Percentiles rank a stretch among this genome's conserved stretches.
Conservation (phyloP, 1,139 yeast genomes). For the Blastobotrys apis region DNA sequence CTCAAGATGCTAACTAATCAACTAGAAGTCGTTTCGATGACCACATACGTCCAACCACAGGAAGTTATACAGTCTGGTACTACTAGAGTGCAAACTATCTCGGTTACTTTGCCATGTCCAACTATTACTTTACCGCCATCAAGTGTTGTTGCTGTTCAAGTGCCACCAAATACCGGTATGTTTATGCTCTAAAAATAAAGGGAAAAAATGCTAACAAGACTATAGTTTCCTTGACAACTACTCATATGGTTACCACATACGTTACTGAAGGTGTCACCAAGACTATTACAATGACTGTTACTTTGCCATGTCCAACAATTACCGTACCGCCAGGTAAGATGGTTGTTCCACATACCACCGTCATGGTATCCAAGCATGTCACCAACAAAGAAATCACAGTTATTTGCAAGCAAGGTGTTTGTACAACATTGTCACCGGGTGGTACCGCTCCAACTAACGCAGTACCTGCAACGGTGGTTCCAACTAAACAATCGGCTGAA, state of each 20-base stretch:
- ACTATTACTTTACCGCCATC: slow-evolving; percentile 15
- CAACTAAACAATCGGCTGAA: neutral
- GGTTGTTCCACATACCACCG: neutral
- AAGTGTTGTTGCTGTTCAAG: slow-evolving; percentile 11
- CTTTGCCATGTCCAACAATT: slow-evolving; percentile 24
- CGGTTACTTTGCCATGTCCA: slow-evolving; percentile 27
- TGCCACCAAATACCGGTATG: slow-evolving; percentile 15
- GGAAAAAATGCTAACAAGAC: slow-evolving; percentile 1
- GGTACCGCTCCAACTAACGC: neutral
- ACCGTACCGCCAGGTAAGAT: slow-evolving; percentile 9
- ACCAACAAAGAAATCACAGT: slow-evolving; percentile 4
- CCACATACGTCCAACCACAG: slow-evolving; percentile 15
- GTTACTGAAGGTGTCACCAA: slow-evolving; percentile 13
- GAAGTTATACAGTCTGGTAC: slow-evolving; percentile 8
- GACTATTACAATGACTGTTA: slow-evolving; percentile 20
- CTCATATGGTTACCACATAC: slow-evolving; percentile 8
- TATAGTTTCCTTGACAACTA: slow-evolving; percentile 10
- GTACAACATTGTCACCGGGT: slow-evolving; percentile 4
- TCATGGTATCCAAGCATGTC: neutral
- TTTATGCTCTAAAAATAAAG: neutral
- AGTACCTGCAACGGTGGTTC: neutral
- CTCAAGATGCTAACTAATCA: slow-evolving; percentile 2
- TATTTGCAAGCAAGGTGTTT: neutral
- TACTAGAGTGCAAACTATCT: slow-evolving; percentile 19
- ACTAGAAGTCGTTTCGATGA: slow-evolving; percentile 9